A percentile compares a stretch with the other conserved stretches of the same genome.
Evolutionary conservation across 495 filamentous ascomycete species (phyloP).

Genomic region (Echria macrotheca): DNA sequence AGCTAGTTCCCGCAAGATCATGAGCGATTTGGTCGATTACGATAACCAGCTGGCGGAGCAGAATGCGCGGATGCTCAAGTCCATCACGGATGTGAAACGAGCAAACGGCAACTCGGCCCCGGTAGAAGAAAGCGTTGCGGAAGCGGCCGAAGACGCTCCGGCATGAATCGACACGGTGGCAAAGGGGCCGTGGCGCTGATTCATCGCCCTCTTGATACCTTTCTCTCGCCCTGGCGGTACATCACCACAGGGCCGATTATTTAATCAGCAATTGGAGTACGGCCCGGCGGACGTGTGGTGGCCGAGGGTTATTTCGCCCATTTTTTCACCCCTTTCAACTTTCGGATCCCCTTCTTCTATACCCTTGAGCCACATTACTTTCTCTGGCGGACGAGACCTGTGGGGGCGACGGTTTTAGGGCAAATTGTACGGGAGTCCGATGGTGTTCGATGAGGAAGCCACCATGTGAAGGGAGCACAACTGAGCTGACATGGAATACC

Average conservation of each 20-base stretch:
- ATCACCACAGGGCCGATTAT: slow-evolving; percentile 1
- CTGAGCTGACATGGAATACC: too few relatives aligned
- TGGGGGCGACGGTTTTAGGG: slow-evolving; percentile 1
- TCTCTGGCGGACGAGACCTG: neutral
- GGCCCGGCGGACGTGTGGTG: too few relatives aligned
- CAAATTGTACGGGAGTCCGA: too few relatives aligned
- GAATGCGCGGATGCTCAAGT: slow-evolving; percentile 40
- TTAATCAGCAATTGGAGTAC: neutral
- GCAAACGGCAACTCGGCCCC: neutral
- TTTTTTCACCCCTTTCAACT: too few relatives aligned
- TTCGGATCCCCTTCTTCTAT: slow-evolving; percentile 1
- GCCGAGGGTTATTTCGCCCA: too few relatives aligned
- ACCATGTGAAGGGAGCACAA: too few relatives aligned
- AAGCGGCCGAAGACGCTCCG: too few relatives aligned
- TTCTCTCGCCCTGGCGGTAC: too few relatives aligned
- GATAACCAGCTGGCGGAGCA: slow-evolving; percentile 43
- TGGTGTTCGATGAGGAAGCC: too few relatives aligned
- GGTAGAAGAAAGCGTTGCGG: neutral
- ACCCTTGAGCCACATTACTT: slow-evolving; percentile 5
- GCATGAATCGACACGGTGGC: too few relatives aligned
- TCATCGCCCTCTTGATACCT: neutral
- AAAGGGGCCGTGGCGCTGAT: too few relatives aligned
- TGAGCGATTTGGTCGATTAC: slow-evolving; percentile 41
- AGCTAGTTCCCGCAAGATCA: slow-evolving; percentile 40
- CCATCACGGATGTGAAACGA: slow-evolving; percentile 30